phyloP scores from a whole-genome alignment of 176 grass and related monocot genomes.

The Eragrostis nindensis region DNA sequence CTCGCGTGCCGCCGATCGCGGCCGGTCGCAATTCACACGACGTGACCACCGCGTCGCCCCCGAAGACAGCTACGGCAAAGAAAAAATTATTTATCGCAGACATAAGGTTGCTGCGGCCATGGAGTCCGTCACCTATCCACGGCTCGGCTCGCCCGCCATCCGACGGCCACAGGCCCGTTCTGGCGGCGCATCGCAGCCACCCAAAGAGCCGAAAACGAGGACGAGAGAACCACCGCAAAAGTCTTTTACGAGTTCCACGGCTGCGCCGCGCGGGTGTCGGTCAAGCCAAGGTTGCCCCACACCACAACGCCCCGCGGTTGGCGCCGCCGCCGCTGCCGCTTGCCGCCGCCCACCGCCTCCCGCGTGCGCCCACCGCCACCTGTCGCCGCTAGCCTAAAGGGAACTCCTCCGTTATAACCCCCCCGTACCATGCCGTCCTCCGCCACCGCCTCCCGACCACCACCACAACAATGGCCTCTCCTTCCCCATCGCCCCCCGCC shows the following conservation, averaged over 20 bases:
- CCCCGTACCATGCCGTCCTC: slow-evolving; percentile 37
- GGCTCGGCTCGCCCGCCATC: not conserved
- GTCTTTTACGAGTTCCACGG: slow-evolving; percentile 10
- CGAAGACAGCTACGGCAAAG: not conserved
- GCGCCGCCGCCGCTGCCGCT: slow-evolving; percentile 41
- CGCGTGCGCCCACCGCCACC: slow-evolving; percentile 50
- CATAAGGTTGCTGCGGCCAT: not conserved
- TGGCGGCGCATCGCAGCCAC: slow-evolving; percentile 5
- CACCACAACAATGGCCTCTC: slow-evolving; percentile 25
- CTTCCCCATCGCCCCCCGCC: slow-evolving; percentile 24
- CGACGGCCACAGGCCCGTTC: not conserved
- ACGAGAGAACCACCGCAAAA: not conserved
- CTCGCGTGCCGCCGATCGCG: slow-evolving; percentile 47
- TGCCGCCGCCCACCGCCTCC: slow-evolving; percentile 53
- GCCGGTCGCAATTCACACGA: slow-evolving; percentile 19
- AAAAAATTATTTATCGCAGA: too few species aligned
- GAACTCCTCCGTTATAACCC: slow-evolving; percentile 56
- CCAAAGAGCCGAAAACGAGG: not conserved
- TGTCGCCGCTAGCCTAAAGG: slow-evolving; percentile 43
- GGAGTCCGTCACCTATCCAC: not conserved
- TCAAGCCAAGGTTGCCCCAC: slow-evolving; percentile 35
- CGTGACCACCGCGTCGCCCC: slow-evolving; percentile 1
- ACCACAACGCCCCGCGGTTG: slow-evolving; percentile 31
- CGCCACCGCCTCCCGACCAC: slow-evolving; percentile 17
- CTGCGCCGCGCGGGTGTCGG: slow-evolving; percentile 35